Conservation (phyloP, 257 asterid species). For the Petunia secreta region DNA sequence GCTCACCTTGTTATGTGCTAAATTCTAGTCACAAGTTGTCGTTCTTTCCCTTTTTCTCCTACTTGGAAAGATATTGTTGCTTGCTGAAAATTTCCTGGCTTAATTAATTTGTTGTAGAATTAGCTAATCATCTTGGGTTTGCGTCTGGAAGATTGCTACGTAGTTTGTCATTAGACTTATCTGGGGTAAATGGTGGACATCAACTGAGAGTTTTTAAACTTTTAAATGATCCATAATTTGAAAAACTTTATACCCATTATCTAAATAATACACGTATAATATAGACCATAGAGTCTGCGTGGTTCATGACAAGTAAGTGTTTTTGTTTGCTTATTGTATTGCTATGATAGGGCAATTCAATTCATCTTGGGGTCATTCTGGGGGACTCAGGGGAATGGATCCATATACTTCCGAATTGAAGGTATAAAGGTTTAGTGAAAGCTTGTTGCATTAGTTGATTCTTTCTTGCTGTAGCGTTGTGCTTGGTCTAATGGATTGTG, state of each 20-base stretch:
- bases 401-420: slow-evolving; percentile 46
- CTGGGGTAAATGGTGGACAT: background rate
- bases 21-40: background rate
- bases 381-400: slow-evolving; percentile 41
- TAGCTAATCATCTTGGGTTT: background rate
- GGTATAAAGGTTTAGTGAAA: slow-evolving; percentile 35
- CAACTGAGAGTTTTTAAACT: slow-evolving; percentile 18
- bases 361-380: slow-evolving; percentile 49
- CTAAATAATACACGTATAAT: background rate
- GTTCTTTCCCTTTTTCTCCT: slow-evolving; percentile 1
- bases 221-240: slow-evolving; percentile 1
- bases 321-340: background rate
- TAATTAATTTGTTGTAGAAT: background rate
- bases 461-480: background rate
- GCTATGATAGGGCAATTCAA: slow-evolving; percentile 35
- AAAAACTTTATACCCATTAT: background rate
- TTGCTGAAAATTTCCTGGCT: slow-evolving; percentile 5
- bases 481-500: slow-evolving; percentile 11
- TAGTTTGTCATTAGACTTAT: background rate
- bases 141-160: background rate
- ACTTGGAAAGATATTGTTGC: background rate
- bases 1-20: background rate
- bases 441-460: background rate
- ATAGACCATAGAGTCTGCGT: background rate
- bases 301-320: slow-evolving; percentile 10